phyloP scores from a whole-genome alignment of 75 land plant genomes.

The Picea glauca region DNA sequence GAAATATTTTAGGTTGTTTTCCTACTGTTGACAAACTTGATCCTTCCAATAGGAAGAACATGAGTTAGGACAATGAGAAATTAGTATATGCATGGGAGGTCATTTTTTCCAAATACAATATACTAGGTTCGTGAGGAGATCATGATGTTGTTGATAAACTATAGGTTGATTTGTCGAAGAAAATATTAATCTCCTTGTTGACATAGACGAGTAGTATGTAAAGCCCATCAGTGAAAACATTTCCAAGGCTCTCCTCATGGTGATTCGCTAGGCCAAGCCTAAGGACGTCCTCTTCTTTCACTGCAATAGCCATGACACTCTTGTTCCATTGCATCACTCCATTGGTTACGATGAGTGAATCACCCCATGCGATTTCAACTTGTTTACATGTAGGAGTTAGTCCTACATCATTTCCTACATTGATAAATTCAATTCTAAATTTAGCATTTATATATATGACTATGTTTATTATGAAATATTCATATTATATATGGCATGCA shows the following conservation, averaged over 20 bases:
- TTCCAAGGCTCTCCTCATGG: slow-evolving; percentile 27
- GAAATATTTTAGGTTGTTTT: neutral
- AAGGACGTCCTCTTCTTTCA: slow-evolving; percentile 79
- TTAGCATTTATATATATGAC: no score
- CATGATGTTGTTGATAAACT: neutral
- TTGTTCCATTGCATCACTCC: slow-evolving; percentile 22
- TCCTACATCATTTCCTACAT: no score
- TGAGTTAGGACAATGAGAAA: neutral
- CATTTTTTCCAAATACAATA: neutral
- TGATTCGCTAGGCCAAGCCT: slow-evolving; percentile 33
- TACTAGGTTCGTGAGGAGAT: neutral
- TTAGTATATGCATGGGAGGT: neutral
- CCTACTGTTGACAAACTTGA: no score
- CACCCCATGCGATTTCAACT: slow-evolving; percentile 76
- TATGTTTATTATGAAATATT: no score
- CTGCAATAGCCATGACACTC: slow-evolving; percentile 77
- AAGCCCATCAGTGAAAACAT: slow-evolving; percentile 72
- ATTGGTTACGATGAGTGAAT: slow-evolving; percentile 57
- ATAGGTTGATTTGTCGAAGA: slow-evolving; percentile 20
- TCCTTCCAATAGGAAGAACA: no score
- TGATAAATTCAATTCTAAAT: no score
- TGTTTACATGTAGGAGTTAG: slow-evolving; percentile 47
- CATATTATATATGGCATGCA: slow-evolving; percentile 10
- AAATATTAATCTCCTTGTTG: slow-evolving; percentile 49
- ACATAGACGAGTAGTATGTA: slow-evolving; percentile 25